These are phyloP conservation scores for Rutstroemia sydowiana DNA, from an alignment of 2,329 filamentous ascomycete species.

Conservation along the genomic window DNA sequence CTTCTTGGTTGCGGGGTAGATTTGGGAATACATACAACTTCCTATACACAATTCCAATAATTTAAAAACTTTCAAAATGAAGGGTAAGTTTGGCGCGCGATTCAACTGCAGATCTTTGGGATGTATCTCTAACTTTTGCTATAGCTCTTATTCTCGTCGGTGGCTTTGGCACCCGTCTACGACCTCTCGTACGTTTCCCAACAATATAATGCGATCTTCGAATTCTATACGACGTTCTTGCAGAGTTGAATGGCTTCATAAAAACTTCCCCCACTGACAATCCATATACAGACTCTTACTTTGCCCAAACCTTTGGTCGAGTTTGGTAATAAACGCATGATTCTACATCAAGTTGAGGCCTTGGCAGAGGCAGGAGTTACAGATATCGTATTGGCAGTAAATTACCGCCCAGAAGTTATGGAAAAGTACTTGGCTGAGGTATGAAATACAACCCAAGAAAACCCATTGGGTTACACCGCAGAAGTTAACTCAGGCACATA, in stretches of 20 bases:
- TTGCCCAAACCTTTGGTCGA: constrained; percentile 96
- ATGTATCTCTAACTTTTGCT: constrained; percentile 17
- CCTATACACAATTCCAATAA: constrained; percentile 10
- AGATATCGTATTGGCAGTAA: constrained; percentile 95
- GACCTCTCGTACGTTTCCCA: constrained; percentile 69
- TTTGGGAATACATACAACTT: neutral
- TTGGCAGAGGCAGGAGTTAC: constrained; percentile 90
- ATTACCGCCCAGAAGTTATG: constrained; percentile 98
- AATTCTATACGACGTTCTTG: constrained; percentile 4
- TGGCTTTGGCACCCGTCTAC: constrained; percentile 95
- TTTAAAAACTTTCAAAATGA: constrained; percentile 24
- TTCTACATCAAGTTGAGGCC: constrained; percentile 94
- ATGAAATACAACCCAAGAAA: constrained; percentile 26
- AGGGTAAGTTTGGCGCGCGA: constrained; percentile 20
- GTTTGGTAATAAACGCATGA: constrained; percentile 99
- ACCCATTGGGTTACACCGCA: constrained; percentile 7
- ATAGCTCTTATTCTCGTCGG: constrained; percentile 96
- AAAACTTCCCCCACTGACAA: constrained; percentile 22
- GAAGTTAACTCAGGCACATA: constrained; percentile 30
- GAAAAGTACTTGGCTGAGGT: constrained; percentile 87
- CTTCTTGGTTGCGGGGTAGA: constrained; percentile 16
- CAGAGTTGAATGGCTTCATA: constrained; percentile 11
- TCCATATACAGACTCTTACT: constrained; percentile 69
- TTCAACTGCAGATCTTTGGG: neutral
- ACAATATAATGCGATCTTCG: constrained; percentile 13